A percentile compares a stretch with the other conserved stretches of the same genome.
phyloP scores from a whole-genome alignment of 345 rosid species.

The Brassica nigra region DNA sequence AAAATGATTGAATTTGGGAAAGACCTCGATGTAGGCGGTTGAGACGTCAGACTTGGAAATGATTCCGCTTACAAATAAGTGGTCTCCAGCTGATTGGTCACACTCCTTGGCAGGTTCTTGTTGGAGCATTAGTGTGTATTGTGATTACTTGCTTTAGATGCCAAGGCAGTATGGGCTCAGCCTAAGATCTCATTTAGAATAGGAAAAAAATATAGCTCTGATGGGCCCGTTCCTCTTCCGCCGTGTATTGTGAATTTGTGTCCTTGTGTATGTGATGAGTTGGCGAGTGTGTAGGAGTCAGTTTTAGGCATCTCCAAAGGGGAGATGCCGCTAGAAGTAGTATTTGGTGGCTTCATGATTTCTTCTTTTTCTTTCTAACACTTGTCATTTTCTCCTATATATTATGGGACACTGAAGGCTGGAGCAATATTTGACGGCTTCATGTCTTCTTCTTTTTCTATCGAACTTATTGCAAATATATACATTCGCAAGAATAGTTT shows the following conservation, averaged over 20 bases:
- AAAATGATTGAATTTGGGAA: not conserved
- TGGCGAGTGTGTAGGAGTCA: conserved; percentile 6
- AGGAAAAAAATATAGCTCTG: too few relatives aligned
- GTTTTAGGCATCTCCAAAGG: not conserved
- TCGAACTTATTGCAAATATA: not conserved
- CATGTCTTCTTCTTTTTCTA: not conserved
- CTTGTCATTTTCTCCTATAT: not conserved
- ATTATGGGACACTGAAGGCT: not conserved
- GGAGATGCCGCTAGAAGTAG: conserved; percentile 11
- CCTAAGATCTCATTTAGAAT: too few relatives aligned
- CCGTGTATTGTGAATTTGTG: conserved; percentile 6
- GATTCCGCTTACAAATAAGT: not conserved
- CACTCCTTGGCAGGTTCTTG: conserved; percentile 3
- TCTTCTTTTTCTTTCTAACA: not conserved
- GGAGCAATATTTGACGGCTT: not conserved
- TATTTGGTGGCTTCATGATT: not conserved
- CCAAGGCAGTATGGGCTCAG: too few relatives aligned
- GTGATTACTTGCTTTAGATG: not conserved
- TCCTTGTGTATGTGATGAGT: conserved; percentile 18
- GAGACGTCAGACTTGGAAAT: not conserved
- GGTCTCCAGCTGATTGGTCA: not conserved
- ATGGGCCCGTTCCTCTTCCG: too few relatives aligned
- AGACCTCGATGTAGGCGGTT: not conserved
- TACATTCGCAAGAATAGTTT: not conserved
- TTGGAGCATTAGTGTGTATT: not conserved